Evolutionary conservation across 768 basidiomycete species (phyloP), one percentile per base, ranked within the genome.

Genomic region (Rhodosporidiobolus odoratus): DNA sequence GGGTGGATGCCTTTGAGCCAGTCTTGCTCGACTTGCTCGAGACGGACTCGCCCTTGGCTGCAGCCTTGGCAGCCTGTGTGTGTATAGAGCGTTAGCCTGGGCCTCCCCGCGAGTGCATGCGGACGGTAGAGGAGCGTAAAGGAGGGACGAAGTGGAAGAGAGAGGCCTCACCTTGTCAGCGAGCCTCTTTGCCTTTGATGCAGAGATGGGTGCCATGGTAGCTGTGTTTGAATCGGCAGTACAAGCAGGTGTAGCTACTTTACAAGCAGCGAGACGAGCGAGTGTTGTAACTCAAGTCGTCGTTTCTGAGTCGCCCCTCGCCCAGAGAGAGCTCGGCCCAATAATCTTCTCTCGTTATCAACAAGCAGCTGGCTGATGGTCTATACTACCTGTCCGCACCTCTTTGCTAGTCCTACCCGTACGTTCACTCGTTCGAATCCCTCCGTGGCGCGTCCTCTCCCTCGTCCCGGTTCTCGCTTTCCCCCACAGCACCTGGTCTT

Each of bases 141-240:
- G 10, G 27, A 17, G 48, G 37, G 34, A 34, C 17, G 56, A 32
- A 27, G 0, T 17, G 34, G 34, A 27, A 27, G 37, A 7, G 60
- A 34, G 41, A 13, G 32, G 23, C 30, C 73, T 70, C 56, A 77
- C 92, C 81, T 96, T 96, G 81, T 95, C 94, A 71, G 91, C 93
- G 66, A 96, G 86, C 58, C 95, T 87, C 80, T 97, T 97, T 81
- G 92, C 91, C 76, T 83, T 82, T 47, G 80, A 80, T 62, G 81
- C 81, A 32, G 62, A 64, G 59, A 73, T 53, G 64, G 67, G 71
- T 15, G 66, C 63, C 71, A 72, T 72, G 56, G 35, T 60, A 13
- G 15, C 32, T 5, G 32, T 34, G 60, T 10, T 5, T 52, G 38
- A 32, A n/a, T 56, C 19, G 38, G 19, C 30, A 35, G 53, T 13